Base-by-base conservation (phyloP, 1,284 basidiomycete species). In the Austroboletus olivaceoglutinosus region DNA sequence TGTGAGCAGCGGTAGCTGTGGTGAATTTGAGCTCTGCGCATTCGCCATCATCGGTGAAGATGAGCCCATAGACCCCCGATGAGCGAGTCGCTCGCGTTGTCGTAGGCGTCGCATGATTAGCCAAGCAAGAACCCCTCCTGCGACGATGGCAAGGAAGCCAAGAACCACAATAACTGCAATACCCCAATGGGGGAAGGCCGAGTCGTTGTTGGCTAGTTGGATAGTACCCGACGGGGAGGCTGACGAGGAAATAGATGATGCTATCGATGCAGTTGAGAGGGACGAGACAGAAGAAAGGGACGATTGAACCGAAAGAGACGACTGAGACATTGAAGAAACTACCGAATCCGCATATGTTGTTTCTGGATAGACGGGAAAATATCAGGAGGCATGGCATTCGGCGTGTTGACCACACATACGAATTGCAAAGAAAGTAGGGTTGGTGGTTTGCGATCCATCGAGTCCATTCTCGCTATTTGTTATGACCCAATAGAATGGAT, bases 131-230 rank as follows among this genome's bases (percentile, higher is more conserved):
- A 86, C 69, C 52, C 83, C 81, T 10, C 78, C 74, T 11, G 85
- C 82, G 43, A 82, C 76, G 54, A 92, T 82, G 44, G 89, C 89
- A 51, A 92, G 75, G 70, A 89, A 84, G 29, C 89, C 90, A 31
- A 93, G 79, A 43, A 92, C 79, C 48, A 86, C 85, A 52, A 93
- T 89, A 54, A 91, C 85, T 39, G 90, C 90, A 56, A 93, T 93
- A n/a, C 87, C 91, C 89, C 90, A 92, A 62, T 81, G 80, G 2
- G 90, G 90, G 63, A 92, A 89, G 21, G 73, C 60, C 5, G 75
- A 64, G 41, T 57, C 64, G 41, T 61, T 58, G 34, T 54, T 53
- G 21, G 64, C 58, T 31, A 67, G 58, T 62, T 89, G 86, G 16
- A 89, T 72, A 52, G 56, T 71, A 29, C 75, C 79, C 15, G 71